Base-by-base conservation (phyloP, 2,329 filamentous ascomycete species). In the Neonectria magnoliae region DNA sequence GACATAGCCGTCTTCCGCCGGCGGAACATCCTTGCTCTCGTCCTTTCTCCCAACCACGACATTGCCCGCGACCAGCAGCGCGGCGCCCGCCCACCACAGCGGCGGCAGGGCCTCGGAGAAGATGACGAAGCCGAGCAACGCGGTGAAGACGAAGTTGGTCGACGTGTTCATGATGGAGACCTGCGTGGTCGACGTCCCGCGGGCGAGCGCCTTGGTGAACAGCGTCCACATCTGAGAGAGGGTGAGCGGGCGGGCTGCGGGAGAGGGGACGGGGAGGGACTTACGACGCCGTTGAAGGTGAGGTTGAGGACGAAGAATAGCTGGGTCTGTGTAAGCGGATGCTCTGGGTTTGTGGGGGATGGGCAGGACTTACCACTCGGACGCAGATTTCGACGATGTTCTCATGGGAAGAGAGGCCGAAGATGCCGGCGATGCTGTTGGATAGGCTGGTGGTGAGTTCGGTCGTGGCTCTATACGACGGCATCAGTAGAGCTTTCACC, bases 151-250 rank as follows among this genome's bases (percentile, higher is more conserved):
- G 77, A 95, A 95, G 80, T 95, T 95, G 61, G 91, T 85, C 14
- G 91, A 93, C 3, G 92, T 94, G 78, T 95, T 95, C 77, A 95
- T 88, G 76, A 95, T 91, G 70, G 88, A 91, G 53, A 94, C 92
- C 74, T 93, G 91, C 0, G 92, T 93, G 9, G 92, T 93, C 2
- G 91, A 93, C 62, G 87, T 86, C 14, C 91, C 91, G 18, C 87
- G 85, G 0, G 91, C 88, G n/a, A 95, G 86, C 57, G 92, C 92
- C 54, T 88, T 87, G 7, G 92, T 95, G 81, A 94, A 95, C 52
- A 95, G 85, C 0, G 90, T 89, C 92, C 92, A 95, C 92, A 95
- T 95, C 79, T 88, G 44, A 20, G 5, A 50, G 4, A 41, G 22
- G 20, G 47, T 64, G 22, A 25, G 25, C 6, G n/a, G 58, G 64